A percentile compares a stretch with the other conserved stretches of the same genome.
Conservation (phyloP, 768 basidiomycete species). For the Lactarius sp. region DNA sequence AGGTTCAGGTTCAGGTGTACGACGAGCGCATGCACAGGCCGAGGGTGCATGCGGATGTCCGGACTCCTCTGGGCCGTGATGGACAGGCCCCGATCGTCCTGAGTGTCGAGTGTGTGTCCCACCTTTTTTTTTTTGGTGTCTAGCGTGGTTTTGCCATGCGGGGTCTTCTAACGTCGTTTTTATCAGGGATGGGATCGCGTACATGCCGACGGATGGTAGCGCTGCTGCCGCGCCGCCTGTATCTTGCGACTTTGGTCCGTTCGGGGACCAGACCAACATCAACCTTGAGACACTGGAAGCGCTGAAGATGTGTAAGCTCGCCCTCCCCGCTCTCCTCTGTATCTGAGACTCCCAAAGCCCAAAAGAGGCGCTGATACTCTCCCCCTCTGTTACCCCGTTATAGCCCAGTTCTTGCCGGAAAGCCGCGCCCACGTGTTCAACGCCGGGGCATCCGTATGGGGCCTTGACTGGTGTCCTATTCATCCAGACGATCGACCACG, state of each 20-base stretch:
- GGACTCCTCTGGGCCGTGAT: conserved; percentile 32
- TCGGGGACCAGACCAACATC: conserved; percentile 46
- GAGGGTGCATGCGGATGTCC: conserved; percentile 47
- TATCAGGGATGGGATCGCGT: conserved; percentile 50
- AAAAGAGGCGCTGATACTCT: neutral
- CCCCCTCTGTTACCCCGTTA: neutral
- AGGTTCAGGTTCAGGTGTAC: neutral
- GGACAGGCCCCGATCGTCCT: conserved; percentile 44
- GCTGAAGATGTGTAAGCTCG: conserved; percentile 50
- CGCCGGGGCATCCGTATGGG: conserved; percentile 88
- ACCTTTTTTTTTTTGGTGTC: conserved; percentile 2
- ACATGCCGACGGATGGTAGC: conserved; percentile 51
- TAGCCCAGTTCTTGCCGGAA: conserved; percentile 57
- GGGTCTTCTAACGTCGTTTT: neutral
- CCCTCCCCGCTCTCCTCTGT: neutral
- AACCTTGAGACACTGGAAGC: conserved; percentile 53
- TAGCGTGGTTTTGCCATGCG: neutral
- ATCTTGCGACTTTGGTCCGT: conserved; percentile 62
- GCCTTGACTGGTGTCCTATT: conserved; percentile 90
- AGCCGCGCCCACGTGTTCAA: conserved; percentile 70
- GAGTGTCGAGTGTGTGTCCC: conserved; percentile 41
- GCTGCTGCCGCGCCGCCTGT: conserved; percentile 47
- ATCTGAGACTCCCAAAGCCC: neutral
- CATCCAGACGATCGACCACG: conserved; percentile 51
- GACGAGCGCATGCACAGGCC: conserved; percentile 34